Evolutionary conservation across 1,284 basidiomycete genomes (phyloP), one percentile per base, ranked within the genome.

Genomic region (Ceratobasidium sp.): DNA sequence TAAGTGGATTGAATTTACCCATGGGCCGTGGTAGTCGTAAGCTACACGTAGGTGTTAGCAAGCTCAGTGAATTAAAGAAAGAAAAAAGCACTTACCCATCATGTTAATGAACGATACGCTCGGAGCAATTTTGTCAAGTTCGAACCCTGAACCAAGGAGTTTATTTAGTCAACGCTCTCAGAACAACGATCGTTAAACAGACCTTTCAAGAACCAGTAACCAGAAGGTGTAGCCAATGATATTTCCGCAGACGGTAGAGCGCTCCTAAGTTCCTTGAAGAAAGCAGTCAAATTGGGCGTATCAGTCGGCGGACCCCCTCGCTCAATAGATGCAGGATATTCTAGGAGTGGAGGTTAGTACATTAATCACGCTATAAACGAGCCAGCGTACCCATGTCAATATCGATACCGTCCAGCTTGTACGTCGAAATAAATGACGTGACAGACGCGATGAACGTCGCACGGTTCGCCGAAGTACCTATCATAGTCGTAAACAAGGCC

Each of bases 171-270:
- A 43, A 38, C 23, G 35, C 41, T 43, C 23, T 44, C 9, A 47
- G 13, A 35, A 7, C 16, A 63, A 49, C 21, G n/a, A 16, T 9
- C 11, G 18, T 26, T 2, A 35, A 16, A 49, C 44, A 7, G 49
- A 63, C 61, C 61, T 63, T 63, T 63, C 44, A 63, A 21, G 46
- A 63, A 63, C 61, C 61, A 63, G 28, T 49, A 63, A 3, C 61
- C 61, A 14, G 61, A 63, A 35, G 61, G 61, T 5, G 61, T 63
- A 16, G 61, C 61, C 13, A 63, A 35, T 5, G 61, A 63, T n/a
- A 63, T 47, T 44, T 63, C 44, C 18, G 61, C 46, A 35, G 43
- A 47, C n/a, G 61, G 28, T n/a, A 63, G 61, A 26, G 44, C 61
- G 32, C 44, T 30, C 61, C 61, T 47, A 23, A 63, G 46, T 28